Percentiles rank a stretch among this genome's conserved stretches.
Conservation (phyloP, 495 filamentous ascomycete genomes). For the Melanomma pulvis-pyrius region DNA sequence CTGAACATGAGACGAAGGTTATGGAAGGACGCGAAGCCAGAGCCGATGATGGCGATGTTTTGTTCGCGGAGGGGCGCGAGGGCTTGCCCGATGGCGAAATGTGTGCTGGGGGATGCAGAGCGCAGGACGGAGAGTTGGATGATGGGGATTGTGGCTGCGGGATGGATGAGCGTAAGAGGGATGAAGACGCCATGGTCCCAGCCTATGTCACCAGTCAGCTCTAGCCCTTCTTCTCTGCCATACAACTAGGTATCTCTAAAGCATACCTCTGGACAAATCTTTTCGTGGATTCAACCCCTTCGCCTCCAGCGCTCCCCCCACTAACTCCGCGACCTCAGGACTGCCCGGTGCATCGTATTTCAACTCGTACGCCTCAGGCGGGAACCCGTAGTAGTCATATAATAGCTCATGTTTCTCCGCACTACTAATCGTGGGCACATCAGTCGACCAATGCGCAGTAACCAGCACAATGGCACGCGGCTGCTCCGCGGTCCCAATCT, state of each 20-base stretch:
- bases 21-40: slow-evolving; percentile 43
- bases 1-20: slow-evolving; percentile 42
- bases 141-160: slow-evolving; percentile 41
- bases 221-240: not conserved
- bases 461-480: slow-evolving; percentile 49
- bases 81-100: slow-evolving; percentile 42
- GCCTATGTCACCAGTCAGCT: slow-evolving; percentile 27
- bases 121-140: slow-evolving; percentile 43
- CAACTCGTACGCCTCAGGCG: slow-evolving; percentile 45
- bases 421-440: slow-evolving; percentile 44
- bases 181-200: slow-evolving; percentile 51
- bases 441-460: slow-evolving; percentile 50
- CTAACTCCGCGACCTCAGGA: slow-evolving; percentile 46
- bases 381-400: slow-evolving; percentile 53
- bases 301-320: slow-evolving; percentile 38
- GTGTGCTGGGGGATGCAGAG: slow-evolving; percentile 38
- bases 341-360: slow-evolving; percentile 49
- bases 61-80: slow-evolving; percentile 35
- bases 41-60: slow-evolving; percentile 44
- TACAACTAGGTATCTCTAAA: not conserved
- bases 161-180: slow-evolving; percentile 43
- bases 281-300: slow-evolving; percentile 39
- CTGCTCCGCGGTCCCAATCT: slow-evolving; percentile 43
- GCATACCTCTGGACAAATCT: slow-evolving; percentile 37
- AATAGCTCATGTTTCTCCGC: slow-evolving; percentile 43